These are phyloP conservation scores for Myxozyma sirexii DNA, from an alignment of 805 yeast genomes.

Conservation along the genomic window DNA sequence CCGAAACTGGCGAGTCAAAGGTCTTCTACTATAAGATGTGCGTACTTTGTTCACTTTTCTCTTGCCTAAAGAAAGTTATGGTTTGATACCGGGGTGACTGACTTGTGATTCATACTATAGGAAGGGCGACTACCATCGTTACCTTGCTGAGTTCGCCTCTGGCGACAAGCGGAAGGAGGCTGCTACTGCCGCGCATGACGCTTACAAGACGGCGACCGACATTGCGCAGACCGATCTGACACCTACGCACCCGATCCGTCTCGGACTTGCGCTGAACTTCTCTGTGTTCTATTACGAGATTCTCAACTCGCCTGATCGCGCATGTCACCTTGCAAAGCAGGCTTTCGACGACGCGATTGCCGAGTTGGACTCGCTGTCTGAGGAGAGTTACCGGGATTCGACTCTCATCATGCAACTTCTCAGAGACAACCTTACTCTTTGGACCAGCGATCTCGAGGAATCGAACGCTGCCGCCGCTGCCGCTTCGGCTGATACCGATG, in stretches of 20 bases:
- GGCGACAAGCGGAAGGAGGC: constrained; percentile 93
- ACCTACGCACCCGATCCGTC: constrained; percentile 98
- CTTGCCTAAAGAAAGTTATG: not conserved
- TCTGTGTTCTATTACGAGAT: constrained; percentile 93
- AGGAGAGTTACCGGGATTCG: constrained; percentile 91
- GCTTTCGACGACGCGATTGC: constrained; percentile 96
- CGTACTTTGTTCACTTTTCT: not conserved
- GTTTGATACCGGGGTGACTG: no score
- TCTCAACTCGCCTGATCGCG: constrained; percentile 91
- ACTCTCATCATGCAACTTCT: constrained; percentile 92
- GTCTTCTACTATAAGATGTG: constrained; percentile 96
- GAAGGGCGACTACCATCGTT: constrained; percentile 99
- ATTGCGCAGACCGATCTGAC: constrained; percentile 98
- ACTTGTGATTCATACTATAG: constrained; percentile 1
- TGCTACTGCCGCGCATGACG: constrained; percentile 90
- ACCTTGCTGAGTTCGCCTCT: constrained; percentile 95
- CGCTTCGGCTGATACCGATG: constrained; percentile 21
- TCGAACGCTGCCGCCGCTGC: constrained; percentile 31
- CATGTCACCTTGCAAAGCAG: constrained; percentile 93
- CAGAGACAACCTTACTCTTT: constrained; percentile 44
- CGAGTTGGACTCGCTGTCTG: constrained; percentile 88
- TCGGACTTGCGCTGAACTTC: constrained; percentile 92
- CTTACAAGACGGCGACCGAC: constrained; percentile 95
- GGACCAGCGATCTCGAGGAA: constrained; percentile 68
- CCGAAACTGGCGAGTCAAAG: constrained; percentile 96